Evolutionary conservation across 2,329 filamentous ascomycete genomes (phyloP), one percentile per base, ranked within the genome.

Genomic region (Myriosclerotinia duriaeana): DNA sequence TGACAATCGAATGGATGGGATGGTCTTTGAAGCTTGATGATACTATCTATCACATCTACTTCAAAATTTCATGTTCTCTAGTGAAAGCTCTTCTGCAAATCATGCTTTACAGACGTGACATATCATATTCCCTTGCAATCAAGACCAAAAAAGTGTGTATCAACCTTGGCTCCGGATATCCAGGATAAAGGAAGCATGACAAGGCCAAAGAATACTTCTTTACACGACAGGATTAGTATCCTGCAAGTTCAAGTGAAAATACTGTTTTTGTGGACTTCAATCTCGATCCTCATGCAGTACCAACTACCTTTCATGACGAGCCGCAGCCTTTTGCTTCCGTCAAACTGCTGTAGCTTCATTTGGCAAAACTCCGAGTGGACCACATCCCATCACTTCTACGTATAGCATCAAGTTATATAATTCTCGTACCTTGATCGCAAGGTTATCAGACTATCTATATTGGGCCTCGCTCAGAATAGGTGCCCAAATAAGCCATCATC

Each of bases 331-430:
- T n/a, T 17, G 1, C 36, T 48, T 50, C 48, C n/a, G 14, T 38
- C 53, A 14, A 40, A 34, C 53, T 34, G 60, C 64, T 22, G 38
- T 42, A 26, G 60, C 48, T 40, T 46, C 55, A 56, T 65, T 38
- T 65, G 67, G 63, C 50, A 9, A 26, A 40, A n/a, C 52, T 65
- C 61, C 62, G 61, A 66, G 70, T 68, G 66, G 67, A 62, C 44
- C n/a, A 65, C 12, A 55, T 38, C 12, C 36, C 44, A 38, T 40
- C 40, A 38, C 38, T 9, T 30, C 17, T 34, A 5, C 30, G 30
- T 5, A 34, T 34, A 67, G 66, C 65, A 67, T 72, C 71, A 65
- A 73, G 71, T 71, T 22, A 66, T 63, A 40, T 15, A 66, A 42
- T 34, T 52, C 8, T 44, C 46, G 68, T 72, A 64, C 69, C 71